Conservation (phyloP, 495 filamentous ascomycete genomes). For the Saxophila tyrrhenica region DNA sequence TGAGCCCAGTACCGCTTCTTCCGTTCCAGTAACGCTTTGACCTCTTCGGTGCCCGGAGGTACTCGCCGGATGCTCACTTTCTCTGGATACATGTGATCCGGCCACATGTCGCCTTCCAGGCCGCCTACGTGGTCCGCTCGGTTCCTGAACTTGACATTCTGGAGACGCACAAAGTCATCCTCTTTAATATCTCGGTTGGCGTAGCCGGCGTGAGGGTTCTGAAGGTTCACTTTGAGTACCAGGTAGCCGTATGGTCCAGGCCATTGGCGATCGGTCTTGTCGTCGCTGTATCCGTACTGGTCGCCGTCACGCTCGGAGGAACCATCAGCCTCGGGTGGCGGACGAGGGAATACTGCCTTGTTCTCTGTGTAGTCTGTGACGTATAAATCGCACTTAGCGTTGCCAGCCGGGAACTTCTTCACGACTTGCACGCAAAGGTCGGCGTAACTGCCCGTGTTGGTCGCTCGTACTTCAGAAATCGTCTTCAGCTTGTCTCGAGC, state of each 20-base stretch:
- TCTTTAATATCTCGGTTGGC: slow-evolving; percentile 44
- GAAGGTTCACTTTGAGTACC: slow-evolving; percentile 62
- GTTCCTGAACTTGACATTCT: slow-evolving; percentile 61
- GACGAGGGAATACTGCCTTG: slow-evolving; percentile 45
- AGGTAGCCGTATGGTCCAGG: slow-evolving; percentile 66
- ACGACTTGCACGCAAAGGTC: slow-evolving; percentile 71
- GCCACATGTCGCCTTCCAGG: slow-evolving; percentile 64
- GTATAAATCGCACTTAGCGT: slow-evolving; percentile 50
- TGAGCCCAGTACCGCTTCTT: slow-evolving; percentile 45
- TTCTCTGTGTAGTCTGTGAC: slow-evolving; percentile 82
- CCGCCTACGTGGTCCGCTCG: slow-evolving; percentile 30
- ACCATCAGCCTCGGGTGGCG: slow-evolving; percentile 30
- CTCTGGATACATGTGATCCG: slow-evolving; percentile 42
- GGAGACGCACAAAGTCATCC: slow-evolving; percentile 51
- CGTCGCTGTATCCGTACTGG: slow-evolving; percentile 32
- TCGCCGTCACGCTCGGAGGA: slow-evolving; percentile 38
- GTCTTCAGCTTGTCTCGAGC: slow-evolving; percentile 8
- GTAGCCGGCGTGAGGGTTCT: slow-evolving; percentile 52
- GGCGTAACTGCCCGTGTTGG: no score
- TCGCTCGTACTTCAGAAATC: slow-evolving; percentile 7
- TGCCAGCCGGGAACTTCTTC: slow-evolving; percentile 42
- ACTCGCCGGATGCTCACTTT: slow-evolving; percentile 42
- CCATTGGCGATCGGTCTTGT: slow-evolving; percentile 43
- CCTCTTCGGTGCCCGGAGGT: slow-evolving; percentile 35
- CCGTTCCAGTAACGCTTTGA: slow-evolving; percentile 51